Percentiles rank a stretch among this genome's conserved stretches.
Conservation (phyloP, 139 green algal genomes). For the Chlorella sp. region DNA sequence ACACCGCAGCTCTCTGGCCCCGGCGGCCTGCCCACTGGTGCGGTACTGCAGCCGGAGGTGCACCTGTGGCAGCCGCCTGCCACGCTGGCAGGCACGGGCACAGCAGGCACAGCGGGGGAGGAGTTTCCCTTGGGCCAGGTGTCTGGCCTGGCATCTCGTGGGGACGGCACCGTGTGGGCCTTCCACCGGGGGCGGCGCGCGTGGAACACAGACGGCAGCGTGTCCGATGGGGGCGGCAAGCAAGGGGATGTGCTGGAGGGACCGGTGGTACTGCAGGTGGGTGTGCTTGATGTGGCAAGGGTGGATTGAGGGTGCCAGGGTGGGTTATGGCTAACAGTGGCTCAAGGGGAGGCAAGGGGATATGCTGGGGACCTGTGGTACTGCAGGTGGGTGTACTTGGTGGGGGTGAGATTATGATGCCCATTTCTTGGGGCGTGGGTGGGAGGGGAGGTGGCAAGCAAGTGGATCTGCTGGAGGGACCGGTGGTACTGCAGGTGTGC, state of each 20-base stretch:
- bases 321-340: not conserved
- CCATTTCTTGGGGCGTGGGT: too few relatives aligned
- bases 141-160: constrained; percentile 35
- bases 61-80: constrained; percentile 16
- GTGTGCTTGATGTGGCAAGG: not conserved
- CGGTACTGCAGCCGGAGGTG: constrained; percentile 15
- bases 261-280: constrained; percentile 53
- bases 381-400: too few relatives aligned
- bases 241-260: constrained; percentile 46
- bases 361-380: too few relatives aligned
- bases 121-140: constrained; percentile 42
- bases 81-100: not conserved
- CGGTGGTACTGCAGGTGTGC: too few relatives aligned
- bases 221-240: constrained; percentile 38
- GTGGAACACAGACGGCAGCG: constrained; percentile 64
- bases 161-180: constrained; percentile 72
- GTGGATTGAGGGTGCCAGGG: not conserved
- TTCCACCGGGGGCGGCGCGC: constrained; percentile 66
- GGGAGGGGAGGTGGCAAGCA: too few relatives aligned
- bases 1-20: constrained; percentile 10
- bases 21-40: not conserved
- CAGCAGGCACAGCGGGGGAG: too few relatives aligned
- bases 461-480: too few relatives aligned
- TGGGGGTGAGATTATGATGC: too few relatives aligned
- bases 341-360: not conserved